phyloP scores from a whole-genome alignment of 768 basidiomycete species.

The Albatrellus ellisii region DNA sequence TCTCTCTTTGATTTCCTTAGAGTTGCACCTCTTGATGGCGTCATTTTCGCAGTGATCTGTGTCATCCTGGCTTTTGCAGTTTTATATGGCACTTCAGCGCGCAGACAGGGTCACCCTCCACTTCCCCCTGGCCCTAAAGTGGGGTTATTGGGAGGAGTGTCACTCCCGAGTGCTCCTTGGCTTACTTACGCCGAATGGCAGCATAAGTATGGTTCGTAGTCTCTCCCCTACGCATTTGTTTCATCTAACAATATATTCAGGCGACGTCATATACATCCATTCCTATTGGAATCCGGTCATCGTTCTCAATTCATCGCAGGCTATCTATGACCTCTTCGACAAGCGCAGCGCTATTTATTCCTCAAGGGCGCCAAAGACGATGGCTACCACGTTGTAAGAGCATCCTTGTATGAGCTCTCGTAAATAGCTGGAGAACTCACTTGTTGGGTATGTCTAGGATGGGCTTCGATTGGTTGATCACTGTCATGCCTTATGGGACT shows the following conservation, averaged over 20 bases:
- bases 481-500: slow-evolving; percentile 25
- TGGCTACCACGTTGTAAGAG: slow-evolving; percentile 31
- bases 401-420: not conserved
- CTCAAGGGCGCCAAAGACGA: slow-evolving; percentile 27
- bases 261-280: slow-evolving; percentile 33
- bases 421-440: no score
- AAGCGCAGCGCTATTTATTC: slow-evolving; percentile 32
- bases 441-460: slow-evolving; percentile 21
- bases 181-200: slow-evolving; percentile 33
- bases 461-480: slow-evolving; percentile 35
- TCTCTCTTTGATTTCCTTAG: no score
- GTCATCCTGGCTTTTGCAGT: no score
- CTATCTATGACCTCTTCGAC: slow-evolving; percentile 31
- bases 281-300: slow-evolving; percentile 33
- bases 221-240: not conserved
- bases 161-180: slow-evolving; percentile 30
- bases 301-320: slow-evolving; percentile 30
- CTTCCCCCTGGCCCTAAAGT: slow-evolving; percentile 31
- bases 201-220: slow-evolving; percentile 26
- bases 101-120: no score
- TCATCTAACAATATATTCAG: slow-evolving; percentile 18
- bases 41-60: no score
- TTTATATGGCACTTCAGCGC: no score
- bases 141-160: slow-evolving; percentile 23
- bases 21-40: no score